phyloP scores from a whole-genome alignment of 768 basidiomycete genomes.

The Lyophyllum decastes region DNA sequence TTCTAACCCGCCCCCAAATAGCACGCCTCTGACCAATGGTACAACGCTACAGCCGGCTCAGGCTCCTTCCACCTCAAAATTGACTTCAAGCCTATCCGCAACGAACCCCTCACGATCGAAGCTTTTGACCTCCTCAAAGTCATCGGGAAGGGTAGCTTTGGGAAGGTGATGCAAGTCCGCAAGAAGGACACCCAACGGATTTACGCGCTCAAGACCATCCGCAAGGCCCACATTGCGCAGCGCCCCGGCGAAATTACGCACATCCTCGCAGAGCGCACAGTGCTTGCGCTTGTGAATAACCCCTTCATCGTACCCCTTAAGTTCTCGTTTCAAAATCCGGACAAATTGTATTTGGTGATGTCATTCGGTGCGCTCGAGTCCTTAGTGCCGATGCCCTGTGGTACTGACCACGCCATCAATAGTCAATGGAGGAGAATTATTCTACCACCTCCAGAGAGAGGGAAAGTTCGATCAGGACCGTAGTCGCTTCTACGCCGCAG shows the following conservation, averaged over 20 bases:
- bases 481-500: constrained; percentile 97
- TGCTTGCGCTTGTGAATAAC: constrained; percentile 95
- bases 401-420: constrained; percentile 1
- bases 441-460: constrained; percentile 96
- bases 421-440: constrained; percentile 98
- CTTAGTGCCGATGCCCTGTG: not conserved
- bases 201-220: constrained; percentile 97
- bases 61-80: constrained; percentile 97
- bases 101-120: constrained; percentile 90
- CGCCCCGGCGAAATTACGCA: constrained; percentile 97
- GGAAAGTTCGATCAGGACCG: constrained; percentile 94
- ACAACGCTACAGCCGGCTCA: constrained; percentile 75
- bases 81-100: constrained; percentile 85
- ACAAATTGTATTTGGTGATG: constrained; percentile 97
- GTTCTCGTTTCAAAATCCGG: constrained; percentile 97
- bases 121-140: constrained; percentile 97
- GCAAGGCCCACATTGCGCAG: constrained; percentile 96
- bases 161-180: constrained; percentile 99
- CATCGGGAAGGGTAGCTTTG: constrained; percentile 96
- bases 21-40: constrained; percentile 92
- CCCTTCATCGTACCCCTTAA: constrained; percentile 99
- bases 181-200: constrained; percentile 98
- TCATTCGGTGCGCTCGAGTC: constrained; percentile 71
- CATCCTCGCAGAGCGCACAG: constrained; percentile 95
- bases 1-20: constrained; percentile 26